Conservation (phyloP, 768 basidiomycete species). For the Clathrus columnatus region DNA sequence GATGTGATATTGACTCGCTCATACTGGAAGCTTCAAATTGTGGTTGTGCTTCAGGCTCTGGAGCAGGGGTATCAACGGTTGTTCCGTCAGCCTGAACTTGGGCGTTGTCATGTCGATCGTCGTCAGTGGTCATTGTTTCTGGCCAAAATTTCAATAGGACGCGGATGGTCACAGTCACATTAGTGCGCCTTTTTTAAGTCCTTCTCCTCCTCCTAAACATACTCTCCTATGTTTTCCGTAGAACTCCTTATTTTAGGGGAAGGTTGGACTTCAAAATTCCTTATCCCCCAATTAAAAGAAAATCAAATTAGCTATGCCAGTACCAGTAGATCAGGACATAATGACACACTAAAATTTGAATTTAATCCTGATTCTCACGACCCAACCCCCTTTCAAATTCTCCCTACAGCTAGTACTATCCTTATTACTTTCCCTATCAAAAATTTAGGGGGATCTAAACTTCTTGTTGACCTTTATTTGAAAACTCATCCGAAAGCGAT, state of each 20-base stretch:
- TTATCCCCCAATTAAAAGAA: conserved; percentile 41
- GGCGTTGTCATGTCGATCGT: neutral
- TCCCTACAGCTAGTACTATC: conserved; percentile 47
- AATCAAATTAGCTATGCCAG: conserved; percentile 36
- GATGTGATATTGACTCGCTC: neutral
- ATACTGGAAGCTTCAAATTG: neutral
- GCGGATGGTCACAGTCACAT: neutral
- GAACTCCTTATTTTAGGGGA: conserved; percentile 57
- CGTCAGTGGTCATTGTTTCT: neutral
- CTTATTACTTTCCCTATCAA: conserved; percentile 50
- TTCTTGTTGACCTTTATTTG: conserved; percentile 39
- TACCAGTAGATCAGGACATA: conserved; percentile 45
- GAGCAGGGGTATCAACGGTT: neutral
- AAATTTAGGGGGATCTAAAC: conserved; percentile 35
- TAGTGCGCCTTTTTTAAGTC: neutral
- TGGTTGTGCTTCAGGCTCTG: neutral
- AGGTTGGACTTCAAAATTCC: conserved; percentile 57
- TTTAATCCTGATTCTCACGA: conserved; percentile 46
- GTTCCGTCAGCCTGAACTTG: neutral
- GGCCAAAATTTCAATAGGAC: neutral
- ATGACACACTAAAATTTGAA: conserved; percentile 41
- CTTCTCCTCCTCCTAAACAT: neutral
- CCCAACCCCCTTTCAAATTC: conserved; percentile 30
- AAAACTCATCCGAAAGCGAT: conserved; percentile 25
- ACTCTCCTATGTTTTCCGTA: conserved; percentile 18